These are phyloP conservation scores for Cyberlindnera suaveolens DNA, from an alignment of 805 yeast genomes.

Conservation along the genomic window DNA sequence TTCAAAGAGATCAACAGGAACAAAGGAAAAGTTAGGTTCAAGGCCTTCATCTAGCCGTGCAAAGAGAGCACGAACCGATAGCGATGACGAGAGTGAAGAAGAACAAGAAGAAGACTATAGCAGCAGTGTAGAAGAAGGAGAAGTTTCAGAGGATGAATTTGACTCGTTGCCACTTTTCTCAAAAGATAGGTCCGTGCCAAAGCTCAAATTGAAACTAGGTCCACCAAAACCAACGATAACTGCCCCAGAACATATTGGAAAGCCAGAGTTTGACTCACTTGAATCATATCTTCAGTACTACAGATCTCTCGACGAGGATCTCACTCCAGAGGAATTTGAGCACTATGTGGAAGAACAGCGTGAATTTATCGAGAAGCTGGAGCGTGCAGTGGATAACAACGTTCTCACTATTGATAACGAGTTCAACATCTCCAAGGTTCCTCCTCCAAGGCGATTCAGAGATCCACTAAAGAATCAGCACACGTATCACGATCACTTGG, in stretches of 20 bases:
- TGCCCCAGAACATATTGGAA: constrained; percentile 52
- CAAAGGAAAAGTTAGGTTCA: background rate
- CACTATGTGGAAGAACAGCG: constrained; percentile 49
- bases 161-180: constrained; percentile 6
- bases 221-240: constrained; percentile 45
- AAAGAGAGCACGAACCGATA: constrained; percentile 4
- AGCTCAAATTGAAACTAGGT: constrained; percentile 24
- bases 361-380: constrained; percentile 35
- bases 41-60: background rate
- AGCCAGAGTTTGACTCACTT: constrained; percentile 38
- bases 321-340: constrained; percentile 54
- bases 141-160: constrained; percentile 8
- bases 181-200: constrained; percentile 14
- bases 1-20: background rate
- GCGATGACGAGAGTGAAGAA: constrained; percentile 2
- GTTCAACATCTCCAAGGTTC: constrained; percentile 31
- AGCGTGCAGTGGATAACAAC: constrained; percentile 39
- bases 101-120: constrained; percentile 5
- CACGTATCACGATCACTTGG: constrained; percentile 66
- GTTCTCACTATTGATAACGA: constrained; percentile 40
- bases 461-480: constrained; percentile 42
- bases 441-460: constrained; percentile 37
- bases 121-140: constrained; percentile 21
- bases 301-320: constrained; percentile 55
- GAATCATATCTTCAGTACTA: constrained; percentile 47